Conservation (phyloP, 2,329 filamentous ascomycete genomes). For the Sporothrix curviconia region DNA sequence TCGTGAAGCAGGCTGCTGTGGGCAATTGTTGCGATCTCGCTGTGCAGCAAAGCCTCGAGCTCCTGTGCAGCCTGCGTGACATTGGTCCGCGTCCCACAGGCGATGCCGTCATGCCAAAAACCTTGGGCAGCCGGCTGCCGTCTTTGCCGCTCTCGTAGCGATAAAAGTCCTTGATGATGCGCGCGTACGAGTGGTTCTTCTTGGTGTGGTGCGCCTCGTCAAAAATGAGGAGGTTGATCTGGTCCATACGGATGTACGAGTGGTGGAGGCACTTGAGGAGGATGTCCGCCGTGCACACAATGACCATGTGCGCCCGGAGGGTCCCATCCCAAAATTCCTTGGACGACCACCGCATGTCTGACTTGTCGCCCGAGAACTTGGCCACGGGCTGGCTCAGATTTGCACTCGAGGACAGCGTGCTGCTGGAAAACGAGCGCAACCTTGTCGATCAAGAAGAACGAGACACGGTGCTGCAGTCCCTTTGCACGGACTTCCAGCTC, state of each 20-base stretch:
- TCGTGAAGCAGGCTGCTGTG: constrained; percentile 49
- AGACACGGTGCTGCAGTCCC: constrained; percentile 56
- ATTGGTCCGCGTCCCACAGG: constrained; percentile 79
- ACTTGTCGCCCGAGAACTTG: constrained; percentile 67
- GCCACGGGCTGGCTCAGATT: constrained; percentile 70
- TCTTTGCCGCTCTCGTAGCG: constrained; percentile 38
- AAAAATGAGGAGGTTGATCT: constrained; percentile 86
- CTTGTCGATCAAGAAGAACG: constrained; percentile 88
- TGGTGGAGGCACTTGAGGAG: constrained; percentile 71
- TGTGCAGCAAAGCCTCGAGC: constrained; percentile 71
- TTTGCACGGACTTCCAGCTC: constrained; percentile 64
- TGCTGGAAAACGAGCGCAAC: constrained; percentile 90
- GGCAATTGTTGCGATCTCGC: constrained; percentile 69
- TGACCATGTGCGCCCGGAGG: constrained; percentile 62
- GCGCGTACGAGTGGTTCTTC: constrained; percentile 83
- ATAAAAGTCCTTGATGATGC: constrained; percentile 86
- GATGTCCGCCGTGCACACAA: constrained; percentile 90
- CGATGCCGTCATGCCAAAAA: constrained; percentile 96
- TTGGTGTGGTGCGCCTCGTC: constrained; percentile 97
- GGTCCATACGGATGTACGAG: constrained; percentile 70
- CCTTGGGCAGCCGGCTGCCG: constrained; percentile 53
- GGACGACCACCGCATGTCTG: constrained; percentile 31
- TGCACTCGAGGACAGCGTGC: constrained; percentile 70
- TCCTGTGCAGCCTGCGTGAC: constrained; percentile 62
- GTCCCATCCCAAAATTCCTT: constrained; percentile 46